Evolutionary conservation across 192 early-diverging fungal genomes (phyloP).

Genomic region (Coemansia sp.): DNA sequence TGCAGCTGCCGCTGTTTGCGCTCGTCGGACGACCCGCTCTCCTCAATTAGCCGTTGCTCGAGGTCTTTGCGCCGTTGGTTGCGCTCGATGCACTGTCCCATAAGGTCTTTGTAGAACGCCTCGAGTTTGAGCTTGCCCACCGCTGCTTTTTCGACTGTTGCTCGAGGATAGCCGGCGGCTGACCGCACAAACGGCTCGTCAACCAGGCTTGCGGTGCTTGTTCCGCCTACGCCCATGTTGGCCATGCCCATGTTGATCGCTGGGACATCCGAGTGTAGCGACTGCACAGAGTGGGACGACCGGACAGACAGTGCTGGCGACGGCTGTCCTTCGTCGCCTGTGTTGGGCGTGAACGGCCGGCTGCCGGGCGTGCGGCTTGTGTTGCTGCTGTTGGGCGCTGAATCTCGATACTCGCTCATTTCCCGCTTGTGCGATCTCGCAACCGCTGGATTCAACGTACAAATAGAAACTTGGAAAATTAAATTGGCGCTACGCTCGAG

Average conservation of each 20-base stretch:
- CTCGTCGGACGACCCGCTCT: slow-evolving; percentile 79
- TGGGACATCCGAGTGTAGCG: slow-evolving; percentile 46
- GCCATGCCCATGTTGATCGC: slow-evolving; percentile 54
- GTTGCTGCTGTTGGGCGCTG: slow-evolving; percentile 51
- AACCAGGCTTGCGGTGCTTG: slow-evolving; percentile 18
- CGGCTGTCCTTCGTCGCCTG: slow-evolving; percentile 28
- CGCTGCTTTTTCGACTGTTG: slow-evolving; percentile 81
- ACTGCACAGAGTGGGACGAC: slow-evolving; percentile 48
- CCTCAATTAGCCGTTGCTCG: slow-evolving; percentile 70
- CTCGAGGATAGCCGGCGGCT: slow-evolving; percentile 74
- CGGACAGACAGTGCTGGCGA: slow-evolving; percentile 53
- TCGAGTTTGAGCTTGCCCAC: slow-evolving; percentile 90
- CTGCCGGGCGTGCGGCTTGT: slow-evolving; percentile 42
- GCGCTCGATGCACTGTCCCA: slow-evolving; percentile 87
- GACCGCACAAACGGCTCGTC: slow-evolving; percentile 65
- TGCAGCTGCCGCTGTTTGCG: slow-evolving; percentile 81
- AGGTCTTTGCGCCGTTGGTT: slow-evolving; percentile 77
- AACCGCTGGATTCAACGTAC: neutral
- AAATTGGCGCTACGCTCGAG: neutral
- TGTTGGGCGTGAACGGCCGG: slow-evolving; percentile 52
- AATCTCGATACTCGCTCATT: slow-evolving; percentile 58
- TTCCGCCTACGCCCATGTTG: slow-evolving; percentile 52
- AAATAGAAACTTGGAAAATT: neutral
- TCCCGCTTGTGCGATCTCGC: neutral
- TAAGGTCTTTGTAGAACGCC: slow-evolving; percentile 86